phyloP scores from a whole-genome alignment of 2,329 filamentous ascomycete species.

The Cadophora gregata region DNA sequence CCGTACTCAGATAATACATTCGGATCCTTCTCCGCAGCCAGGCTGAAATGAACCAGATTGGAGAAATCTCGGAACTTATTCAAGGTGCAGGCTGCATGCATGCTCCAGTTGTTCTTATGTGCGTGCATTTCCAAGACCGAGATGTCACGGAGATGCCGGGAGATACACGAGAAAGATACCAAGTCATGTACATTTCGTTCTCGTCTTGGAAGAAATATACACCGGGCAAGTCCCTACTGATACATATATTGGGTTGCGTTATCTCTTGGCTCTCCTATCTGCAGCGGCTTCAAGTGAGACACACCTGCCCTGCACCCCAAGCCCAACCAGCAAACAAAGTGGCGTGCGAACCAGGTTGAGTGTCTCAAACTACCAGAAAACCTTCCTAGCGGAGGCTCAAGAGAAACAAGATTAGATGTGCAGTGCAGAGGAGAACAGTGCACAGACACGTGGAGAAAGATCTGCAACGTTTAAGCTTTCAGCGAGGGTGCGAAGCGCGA shows the following conservation, averaged over 20 bases:
- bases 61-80: conserved; percentile 8
- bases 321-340: too few relatives aligned
- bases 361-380: background rate
- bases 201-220: background rate
- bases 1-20: background rate
- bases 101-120: background rate
- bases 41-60: background rate
- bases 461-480: background rate
- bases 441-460: conserved; percentile 9
- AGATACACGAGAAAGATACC: background rate
- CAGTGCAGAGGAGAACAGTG: too few relatives aligned
- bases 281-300: too few relatives aligned
- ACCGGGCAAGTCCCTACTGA: background rate
- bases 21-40: background rate
- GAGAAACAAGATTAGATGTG: background rate
- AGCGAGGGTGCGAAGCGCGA: too few relatives aligned
- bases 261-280: background rate
- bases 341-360: background rate
- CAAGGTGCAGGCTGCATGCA: background rate
- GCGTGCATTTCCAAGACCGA: background rate
- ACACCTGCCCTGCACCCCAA: too few relatives aligned
- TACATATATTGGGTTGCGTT: background rate
- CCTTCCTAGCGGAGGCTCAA: background rate
- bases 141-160: background rate
- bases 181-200: background rate